Conservation (phyloP, 2,329 filamentous ascomycete species). For the Botrytis fabae region DNA sequence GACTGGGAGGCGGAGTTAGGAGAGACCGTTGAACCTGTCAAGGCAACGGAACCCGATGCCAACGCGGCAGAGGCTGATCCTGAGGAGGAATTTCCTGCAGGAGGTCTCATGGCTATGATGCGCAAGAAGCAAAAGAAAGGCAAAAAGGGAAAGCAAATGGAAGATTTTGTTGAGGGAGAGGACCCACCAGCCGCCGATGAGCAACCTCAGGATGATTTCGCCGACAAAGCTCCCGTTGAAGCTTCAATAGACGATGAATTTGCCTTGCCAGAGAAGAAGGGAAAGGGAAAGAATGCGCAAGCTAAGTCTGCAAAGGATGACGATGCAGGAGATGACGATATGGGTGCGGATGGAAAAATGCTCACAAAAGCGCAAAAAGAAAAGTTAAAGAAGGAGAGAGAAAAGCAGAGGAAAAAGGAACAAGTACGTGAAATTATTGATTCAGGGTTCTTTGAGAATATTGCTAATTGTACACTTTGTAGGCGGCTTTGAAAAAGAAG, state of each 20-base stretch:
- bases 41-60: slow-evolving; percentile 49
- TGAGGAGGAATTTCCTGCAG: slow-evolving; percentile 50
- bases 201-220: slow-evolving; percentile 47
- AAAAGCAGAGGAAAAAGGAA: slow-evolving; percentile 98
- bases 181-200: slow-evolving; percentile 47
- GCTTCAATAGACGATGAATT: slow-evolving; percentile 85
- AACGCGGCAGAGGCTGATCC: slow-evolving; percentile 52
- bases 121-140: slow-evolving; percentile 84
- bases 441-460: slow-evolving; percentile 5
- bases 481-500: slow-evolving; percentile 83
- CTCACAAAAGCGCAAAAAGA: slow-evolving; percentile 99
- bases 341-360: slow-evolving; percentile 62
- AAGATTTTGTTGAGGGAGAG: slow-evolving; percentile 76
- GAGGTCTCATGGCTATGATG: slow-evolving; percentile 75
- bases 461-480: slow-evolving; percentile 23
- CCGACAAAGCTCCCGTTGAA: slow-evolving; percentile 74
- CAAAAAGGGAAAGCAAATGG: slow-evolving; percentile 55
- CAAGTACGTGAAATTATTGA: slow-evolving; percentile 59
- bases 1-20: slow-evolving; percentile 95
- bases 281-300: slow-evolving; percentile 61
- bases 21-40: slow-evolving; percentile 57
- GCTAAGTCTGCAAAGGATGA: slow-evolving; percentile 46
- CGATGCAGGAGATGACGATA: slow-evolving; percentile 51
- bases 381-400: slow-evolving; percentile 94
- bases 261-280: slow-evolving; percentile 71